Evolutionary conservation across 805 yeast genomes (phyloP).

Genomic region (Metschnikowia dekortorum): DNA sequence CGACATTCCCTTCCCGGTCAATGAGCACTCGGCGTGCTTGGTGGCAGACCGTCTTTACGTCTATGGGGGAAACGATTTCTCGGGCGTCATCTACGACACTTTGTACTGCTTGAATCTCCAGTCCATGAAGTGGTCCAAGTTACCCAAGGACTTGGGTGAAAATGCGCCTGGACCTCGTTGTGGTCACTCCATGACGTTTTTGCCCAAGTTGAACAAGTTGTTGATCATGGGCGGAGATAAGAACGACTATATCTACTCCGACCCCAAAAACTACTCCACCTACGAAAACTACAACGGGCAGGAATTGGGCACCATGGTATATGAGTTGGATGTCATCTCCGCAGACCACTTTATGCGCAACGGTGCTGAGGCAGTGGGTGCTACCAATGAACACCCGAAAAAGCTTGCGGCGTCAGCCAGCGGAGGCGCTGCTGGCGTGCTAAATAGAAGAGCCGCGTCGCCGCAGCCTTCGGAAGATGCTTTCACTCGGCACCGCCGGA

Average conservation of each 20-base stretch:
- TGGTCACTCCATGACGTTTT: conserved; percentile 82
- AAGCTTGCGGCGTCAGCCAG: conserved; percentile 19
- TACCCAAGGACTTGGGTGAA: conserved; percentile 33
- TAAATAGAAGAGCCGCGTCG: conserved; percentile 13
- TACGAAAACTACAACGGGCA: conserved; percentile 48
- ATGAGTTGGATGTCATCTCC: conserved; percentile 53
- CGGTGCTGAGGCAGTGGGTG: not conserved
- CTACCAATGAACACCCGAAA: not conserved
- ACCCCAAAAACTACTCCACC: conserved; percentile 47
- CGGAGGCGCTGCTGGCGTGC: conserved; percentile 16
- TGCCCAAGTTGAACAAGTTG: conserved; percentile 61
- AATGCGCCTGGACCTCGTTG: conserved; percentile 77
- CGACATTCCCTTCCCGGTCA: conserved; percentile 74
- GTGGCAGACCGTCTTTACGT: conserved; percentile 76
- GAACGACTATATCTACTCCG: conserved; percentile 56
- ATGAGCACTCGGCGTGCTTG: conserved; percentile 84
- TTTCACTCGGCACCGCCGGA: conserved; percentile 30
- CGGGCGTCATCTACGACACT: conserved; percentile 63
- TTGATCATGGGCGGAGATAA: conserved; percentile 91
- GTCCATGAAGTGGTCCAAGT: conserved; percentile 67
- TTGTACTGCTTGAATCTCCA: conserved; percentile 74
- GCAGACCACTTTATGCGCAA: conserved; percentile 28
- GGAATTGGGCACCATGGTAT: conserved; percentile 53
- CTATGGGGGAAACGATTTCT: conserved; percentile 81
- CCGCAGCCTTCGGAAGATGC: conserved; percentile 18